phyloP scores from a whole-genome alignment of 2,329 filamentous ascomycete genomes.

The Emergomyces orientalis region DNA sequence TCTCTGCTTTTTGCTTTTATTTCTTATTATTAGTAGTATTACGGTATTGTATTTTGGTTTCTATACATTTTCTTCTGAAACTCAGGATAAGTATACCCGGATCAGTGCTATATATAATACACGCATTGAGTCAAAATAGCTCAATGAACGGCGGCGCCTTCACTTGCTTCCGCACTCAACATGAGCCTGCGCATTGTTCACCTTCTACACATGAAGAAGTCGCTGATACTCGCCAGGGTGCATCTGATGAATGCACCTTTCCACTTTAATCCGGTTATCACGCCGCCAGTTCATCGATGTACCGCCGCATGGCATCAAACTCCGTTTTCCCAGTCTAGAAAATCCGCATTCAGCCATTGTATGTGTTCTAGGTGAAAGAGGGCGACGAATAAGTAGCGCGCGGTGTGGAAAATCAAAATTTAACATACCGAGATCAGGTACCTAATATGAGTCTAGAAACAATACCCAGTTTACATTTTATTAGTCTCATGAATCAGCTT shows the following conservation, averaged over 20 bases:
- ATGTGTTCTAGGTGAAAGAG: neutral
- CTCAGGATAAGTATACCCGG: neutral
- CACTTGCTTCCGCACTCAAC: neutral
- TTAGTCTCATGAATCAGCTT: neutral
- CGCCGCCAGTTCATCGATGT: slow-evolving; percentile 36
- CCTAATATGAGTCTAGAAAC: slow-evolving; percentile 31
- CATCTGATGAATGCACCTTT: neutral
- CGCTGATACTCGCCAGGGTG: neutral
- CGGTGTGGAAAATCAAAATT: neutral
- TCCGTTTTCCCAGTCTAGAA: slow-evolving; percentile 37
- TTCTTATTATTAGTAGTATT: neutral
- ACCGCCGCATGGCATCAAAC: slow-evolving; percentile 39
- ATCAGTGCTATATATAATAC: neutral
- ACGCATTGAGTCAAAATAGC: neutral
- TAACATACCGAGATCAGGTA: slow-evolving; percentile 34
- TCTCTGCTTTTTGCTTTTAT: slow-evolving; percentile 19
- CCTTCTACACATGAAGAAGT: neutral
- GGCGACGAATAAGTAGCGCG: neutral
- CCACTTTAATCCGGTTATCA: neutral
- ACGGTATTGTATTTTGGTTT: neutral
- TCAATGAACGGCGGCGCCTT: neutral
- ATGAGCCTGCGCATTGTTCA: neutral
- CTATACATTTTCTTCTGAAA: slow-evolving; percentile 6
- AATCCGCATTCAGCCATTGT: neutral
- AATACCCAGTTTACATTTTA: neutral